Evolutionary conservation across 148 eudicot species (phyloP), one percentile per base, ranked within the genome.

Genomic region (Chenopodium berlandieri): DNA sequence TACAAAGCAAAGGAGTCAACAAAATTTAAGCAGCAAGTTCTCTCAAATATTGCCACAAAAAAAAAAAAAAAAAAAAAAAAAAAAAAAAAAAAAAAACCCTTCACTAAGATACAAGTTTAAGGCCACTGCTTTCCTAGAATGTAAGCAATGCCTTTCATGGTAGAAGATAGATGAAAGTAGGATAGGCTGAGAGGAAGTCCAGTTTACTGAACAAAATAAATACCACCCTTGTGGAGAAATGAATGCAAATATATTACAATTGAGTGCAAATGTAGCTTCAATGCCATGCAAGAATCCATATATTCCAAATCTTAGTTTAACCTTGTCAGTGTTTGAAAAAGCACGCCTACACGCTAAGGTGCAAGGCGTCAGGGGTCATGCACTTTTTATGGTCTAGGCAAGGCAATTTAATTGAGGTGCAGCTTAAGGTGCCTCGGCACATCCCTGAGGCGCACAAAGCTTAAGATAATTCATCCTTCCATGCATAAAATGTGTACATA

Each of bases 1-100:
- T 4, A 77, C 71, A 67, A 79, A 75, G 74, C 3, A 73, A 75
- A 32, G 76, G 34, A 50, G 85, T 54, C 76, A 80, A 54, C 34
- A 67, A 30, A 79, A 19, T 73, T 10, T 23, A 47, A 1, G 60
- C 34, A 23, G 48, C 76, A 73, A 73, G 58, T 0, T 19, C 14
- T 40, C 27, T 7, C 13, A 1, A 14, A 7, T 13, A 72, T 40
- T 72, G 25, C 22, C 37, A 50, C 12, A 27, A 27, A 11, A 1
- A 30, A 27, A 19, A 75, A 2, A 75, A 16, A 14, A 17, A n/a
- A 25, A 25, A 11, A 1, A 30, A 25, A 19, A 75, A 7, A 75
- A 16, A 13, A 17, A 31, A 16, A 54, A n/a, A 16, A 54, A 48
- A 56, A 9, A 1, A 20, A 1, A 25, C 13, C 14, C 37, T 67